A percentile compares a stretch with the other conserved stretches of the same genome.
phyloP scores from a whole-genome alignment of 805 yeast genomes.

The Schizosaccharomyces octosporus region DNA sequence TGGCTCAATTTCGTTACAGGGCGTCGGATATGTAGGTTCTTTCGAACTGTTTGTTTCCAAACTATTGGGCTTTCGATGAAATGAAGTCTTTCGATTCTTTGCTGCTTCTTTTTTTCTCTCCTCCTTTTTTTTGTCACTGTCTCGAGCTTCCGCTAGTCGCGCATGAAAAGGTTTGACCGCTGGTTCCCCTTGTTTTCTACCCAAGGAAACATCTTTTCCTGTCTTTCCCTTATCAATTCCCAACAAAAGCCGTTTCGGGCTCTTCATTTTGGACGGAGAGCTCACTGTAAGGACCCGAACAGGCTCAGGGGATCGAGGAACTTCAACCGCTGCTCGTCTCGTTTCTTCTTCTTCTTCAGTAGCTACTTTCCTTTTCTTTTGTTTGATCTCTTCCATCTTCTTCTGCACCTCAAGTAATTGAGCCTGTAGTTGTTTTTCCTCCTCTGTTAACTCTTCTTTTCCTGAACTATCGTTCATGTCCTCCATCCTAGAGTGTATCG shows the following conservation, averaged over 20 bases:
- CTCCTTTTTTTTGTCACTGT: background rate
- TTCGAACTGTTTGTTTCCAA: background rate
- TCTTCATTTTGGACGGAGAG: background rate
- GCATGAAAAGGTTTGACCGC: background rate
- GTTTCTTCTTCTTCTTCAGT: background rate
- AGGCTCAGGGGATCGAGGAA: background rate
- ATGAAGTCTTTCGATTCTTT: background rate
- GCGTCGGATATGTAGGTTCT: background rate
- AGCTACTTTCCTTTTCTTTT: background rate
- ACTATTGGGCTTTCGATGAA: background rate
- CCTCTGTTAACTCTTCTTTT: background rate
- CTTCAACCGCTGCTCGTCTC: background rate
- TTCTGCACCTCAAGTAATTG: background rate
- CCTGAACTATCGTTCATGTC: background rate
- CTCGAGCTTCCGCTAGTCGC: background rate
- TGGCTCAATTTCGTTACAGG: background rate
- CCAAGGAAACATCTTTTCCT: slow-evolving; percentile 7
- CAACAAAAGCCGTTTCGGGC: slow-evolving; percentile 8
- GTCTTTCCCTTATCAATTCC: slow-evolving; percentile 9
- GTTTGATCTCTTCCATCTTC: background rate
- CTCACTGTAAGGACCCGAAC: background rate
- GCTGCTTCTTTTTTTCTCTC: background rate
- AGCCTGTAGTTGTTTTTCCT: background rate
- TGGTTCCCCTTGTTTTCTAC: background rate
- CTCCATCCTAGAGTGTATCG: too few species aligned